Evolutionary conservation across 106 monocot species (phyloP), one percentile per base, ranked within the genome.

Genomic region (Dioscorea zingiberensis): DNA sequence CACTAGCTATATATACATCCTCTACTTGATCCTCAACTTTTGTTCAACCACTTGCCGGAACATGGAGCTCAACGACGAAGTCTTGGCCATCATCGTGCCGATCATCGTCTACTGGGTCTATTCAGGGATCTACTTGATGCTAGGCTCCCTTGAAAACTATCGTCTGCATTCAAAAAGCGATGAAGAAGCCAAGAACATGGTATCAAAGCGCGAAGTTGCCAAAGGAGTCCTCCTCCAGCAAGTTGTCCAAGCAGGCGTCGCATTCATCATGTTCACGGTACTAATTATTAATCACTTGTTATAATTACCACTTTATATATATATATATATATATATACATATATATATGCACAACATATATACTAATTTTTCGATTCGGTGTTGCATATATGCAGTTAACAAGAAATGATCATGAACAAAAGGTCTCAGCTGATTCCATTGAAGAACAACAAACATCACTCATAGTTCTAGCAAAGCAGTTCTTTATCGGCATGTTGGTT

Each of bases 401-500:
- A 47, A 7, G 46, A 7, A 47, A 13, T 13, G 9, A 47, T 47
- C 46, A 47, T 8, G 9, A 47, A 7, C 9, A 47, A 47, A 13
- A 47, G n/a, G n/a, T n/a, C n/a, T n/a, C n/a, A n/a, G n/a, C n/a
- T n/a, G n/a, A n/a, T n/a, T n/a, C n/a, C n/a, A n/a, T n/a, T n/a
- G n/a, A n/a, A n/a, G n/a, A n/a, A n/a, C n/a, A 47, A 13, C 46
- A 47, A 13, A 7, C 46, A 13, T 54, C 53, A 18, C 12, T 18
- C 4, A 54, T 18, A 13, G 53, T 13, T 9, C 4, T 54, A 54
- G 53, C 53, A 13, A 8, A 4, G 17, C 68, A 60, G 21, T 74
- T 83, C 74, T 29, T 70, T 17, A 13, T 78, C 30, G 78, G 73
- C n/a, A 83, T 83, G 82, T 12, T 74, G 27, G 68, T 77, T 77